Conservation (phyloP, 2,329 filamentous ascomycete species). For the Endoconidiophora laricicola region DNA sequence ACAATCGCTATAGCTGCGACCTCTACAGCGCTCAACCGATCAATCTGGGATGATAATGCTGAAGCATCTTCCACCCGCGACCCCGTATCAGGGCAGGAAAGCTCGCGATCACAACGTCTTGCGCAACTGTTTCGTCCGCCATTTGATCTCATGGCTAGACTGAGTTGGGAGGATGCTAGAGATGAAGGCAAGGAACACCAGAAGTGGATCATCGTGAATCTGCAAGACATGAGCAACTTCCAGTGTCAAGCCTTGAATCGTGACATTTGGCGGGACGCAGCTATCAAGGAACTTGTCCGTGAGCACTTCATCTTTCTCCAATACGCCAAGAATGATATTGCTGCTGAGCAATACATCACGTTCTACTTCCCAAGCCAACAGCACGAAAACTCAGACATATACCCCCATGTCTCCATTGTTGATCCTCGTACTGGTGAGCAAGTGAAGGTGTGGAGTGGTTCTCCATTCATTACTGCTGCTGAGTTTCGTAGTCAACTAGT, state of each 20-base stretch:
- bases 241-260: slow-evolving; percentile 88
- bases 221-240: slow-evolving; percentile 86
- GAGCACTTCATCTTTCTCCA: slow-evolving; percentile 96
- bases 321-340: slow-evolving; percentile 70
- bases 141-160: slow-evolving; percentile 67
- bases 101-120: slow-evolving; percentile 55
- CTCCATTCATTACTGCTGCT: slow-evolving; percentile 53
- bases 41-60: slow-evolving; percentile 23
- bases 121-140: slow-evolving; percentile 88
- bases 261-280: slow-evolving; percentile 84
- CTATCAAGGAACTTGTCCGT: slow-evolving; percentile 60
- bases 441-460: slow-evolving; percentile 87
- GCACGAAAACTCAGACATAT: slow-evolving; percentile 72
- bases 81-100: slow-evolving; percentile 16
- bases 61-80: background rate
- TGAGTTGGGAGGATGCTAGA: slow-evolving; percentile 71
- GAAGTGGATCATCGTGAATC: slow-evolving; percentile 92
- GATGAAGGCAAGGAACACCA: slow-evolving; percentile 70
- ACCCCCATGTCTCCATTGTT: slow-evolving; percentile 89
- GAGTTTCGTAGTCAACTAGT: slow-evolving; percentile 86
- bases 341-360: slow-evolving; percentile 64
- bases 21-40: slow-evolving; percentile 24
- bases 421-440: slow-evolving; percentile 93
- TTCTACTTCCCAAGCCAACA: slow-evolving; percentile 65
- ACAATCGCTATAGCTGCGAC: slow-evolving; percentile 3